Conservation (phyloP, 2,329 filamentous ascomycete species). For the Cryphonectria naterciae region DNA sequence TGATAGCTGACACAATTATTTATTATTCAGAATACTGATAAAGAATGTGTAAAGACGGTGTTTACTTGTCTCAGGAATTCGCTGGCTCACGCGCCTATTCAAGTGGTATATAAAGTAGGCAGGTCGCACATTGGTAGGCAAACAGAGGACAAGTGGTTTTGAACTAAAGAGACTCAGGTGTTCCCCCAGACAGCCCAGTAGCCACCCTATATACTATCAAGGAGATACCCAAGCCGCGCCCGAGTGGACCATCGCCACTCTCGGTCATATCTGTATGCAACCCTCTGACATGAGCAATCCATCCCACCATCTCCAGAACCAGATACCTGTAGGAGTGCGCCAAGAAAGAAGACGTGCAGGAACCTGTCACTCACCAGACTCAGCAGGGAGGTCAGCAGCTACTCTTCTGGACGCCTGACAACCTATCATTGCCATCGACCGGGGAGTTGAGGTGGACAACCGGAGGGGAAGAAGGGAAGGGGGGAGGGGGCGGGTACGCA, state of each 20-base stretch:
- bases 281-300: not conserved
- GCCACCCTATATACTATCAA: not conserved
- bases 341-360: not conserved
- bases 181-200: not conserved
- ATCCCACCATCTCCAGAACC: not conserved
- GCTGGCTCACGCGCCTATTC: not conserved
- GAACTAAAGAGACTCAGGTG: not conserved
- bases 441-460: not conserved
- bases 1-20: not conserved
- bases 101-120: not conserved
- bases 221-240: not conserved
- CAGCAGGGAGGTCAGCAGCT: not conserved
- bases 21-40: not conserved
- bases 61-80: not conserved
- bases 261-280: not conserved
- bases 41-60: not conserved
- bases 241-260: not conserved
- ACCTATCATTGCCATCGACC: not conserved
- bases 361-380: not conserved
- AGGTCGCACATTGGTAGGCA: not conserved
- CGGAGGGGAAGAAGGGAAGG: not conserved
- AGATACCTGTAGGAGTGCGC: not conserved
- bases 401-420: not conserved
- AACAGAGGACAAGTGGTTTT: not conserved
- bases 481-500: not conserved